Conservation (phyloP, 1,139 yeast species). For the Geotrichum klebahnii region DNA sequence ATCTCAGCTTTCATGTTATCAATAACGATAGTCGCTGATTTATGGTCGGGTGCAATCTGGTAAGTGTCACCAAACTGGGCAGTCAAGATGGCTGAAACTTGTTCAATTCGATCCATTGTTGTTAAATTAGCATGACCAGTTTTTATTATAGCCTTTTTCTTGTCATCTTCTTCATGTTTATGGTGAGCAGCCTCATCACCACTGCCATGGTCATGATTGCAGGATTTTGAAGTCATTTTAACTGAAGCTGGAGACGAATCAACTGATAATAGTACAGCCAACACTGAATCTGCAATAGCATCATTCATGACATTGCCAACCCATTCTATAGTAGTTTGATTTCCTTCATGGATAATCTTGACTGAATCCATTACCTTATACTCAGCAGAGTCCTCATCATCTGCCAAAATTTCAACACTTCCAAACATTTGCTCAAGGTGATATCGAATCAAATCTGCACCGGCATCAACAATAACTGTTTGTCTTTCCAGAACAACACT, state of each 20-base stretch:
- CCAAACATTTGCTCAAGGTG: constrained; percentile 97
- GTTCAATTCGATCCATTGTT: constrained; percentile 51
- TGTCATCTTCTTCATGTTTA: constrained; percentile 10
- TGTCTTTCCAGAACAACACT: constrained; percentile 82
- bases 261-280: constrained; percentile 84
- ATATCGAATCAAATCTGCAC: constrained; percentile 75
- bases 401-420: constrained; percentile 60
- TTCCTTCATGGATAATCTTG: constrained; percentile 31
- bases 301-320: constrained; percentile 84
- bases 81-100: constrained; percentile 59
- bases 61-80: constrained; percentile 89
- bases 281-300: constrained; percentile 88
- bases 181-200: constrained; percentile 10
- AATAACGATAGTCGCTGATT: constrained; percentile 55
- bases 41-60: constrained; percentile 41
- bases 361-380: constrained; percentile 50
- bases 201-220: constrained; percentile 35
- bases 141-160: constrained; percentile 31
- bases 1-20: constrained; percentile 74
- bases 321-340: constrained; percentile 68
- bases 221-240: constrained; percentile 64
- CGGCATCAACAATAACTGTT: constrained; percentile 71
- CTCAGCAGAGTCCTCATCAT: constrained; percentile 45
- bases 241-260: constrained; percentile 96
- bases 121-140: constrained; percentile 39